Base-by-base conservation (phyloP, 371 early-diverging fungal genomes). In the Amoeboaphelidium protococcarum region DNA sequence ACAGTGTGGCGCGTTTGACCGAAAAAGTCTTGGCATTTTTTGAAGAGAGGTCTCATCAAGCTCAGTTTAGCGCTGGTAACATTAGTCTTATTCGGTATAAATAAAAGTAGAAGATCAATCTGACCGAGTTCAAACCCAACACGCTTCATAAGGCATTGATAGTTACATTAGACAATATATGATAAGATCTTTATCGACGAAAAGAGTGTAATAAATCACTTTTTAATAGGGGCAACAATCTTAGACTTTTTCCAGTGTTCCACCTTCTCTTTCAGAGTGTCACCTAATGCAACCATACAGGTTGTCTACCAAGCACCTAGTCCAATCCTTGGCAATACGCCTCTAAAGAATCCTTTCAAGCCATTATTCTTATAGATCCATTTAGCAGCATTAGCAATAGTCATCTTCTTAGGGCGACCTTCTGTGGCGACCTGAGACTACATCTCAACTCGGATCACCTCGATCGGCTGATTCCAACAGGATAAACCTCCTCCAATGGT, bases 381-480 rank as follows among this genome's bases (percentile, higher is more conserved):
- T 57, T 75, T 71, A 25, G 85, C 81, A 21, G 82, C 73, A 25
- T 67, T 66, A 23, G 59, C 66, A 47, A 92, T 80, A 37, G 77
- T 76, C 75, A 87, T 67, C 47, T 87, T 86, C 48, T 77, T 74
- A 2, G 90, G 90, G 37, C 89, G 73, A 44, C 76, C 82, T 13
- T 54, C 72, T 1, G 71, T 62, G 63, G 87, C 78, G 44, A 80
- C 68, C 60, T 86, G 88, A 46, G 72, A 72, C 63, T 91, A 89
- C 90, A 92, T 90, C 56, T 92, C 92, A 12, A 92, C 81, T 26
- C 92, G 80, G 45, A 92, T 90, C 26, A 91, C 91, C 57, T 90
- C 91, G 51, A 90, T 81, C 19, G 91, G 91, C 64, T 89, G 91
- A 59, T 88, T 87, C 90, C 90, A 91, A 67, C 88, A 87, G 16